Conservation (phyloP, 2,329 filamentous ascomycete genomes). For the Talaromyces amestolkiae region DNA sequence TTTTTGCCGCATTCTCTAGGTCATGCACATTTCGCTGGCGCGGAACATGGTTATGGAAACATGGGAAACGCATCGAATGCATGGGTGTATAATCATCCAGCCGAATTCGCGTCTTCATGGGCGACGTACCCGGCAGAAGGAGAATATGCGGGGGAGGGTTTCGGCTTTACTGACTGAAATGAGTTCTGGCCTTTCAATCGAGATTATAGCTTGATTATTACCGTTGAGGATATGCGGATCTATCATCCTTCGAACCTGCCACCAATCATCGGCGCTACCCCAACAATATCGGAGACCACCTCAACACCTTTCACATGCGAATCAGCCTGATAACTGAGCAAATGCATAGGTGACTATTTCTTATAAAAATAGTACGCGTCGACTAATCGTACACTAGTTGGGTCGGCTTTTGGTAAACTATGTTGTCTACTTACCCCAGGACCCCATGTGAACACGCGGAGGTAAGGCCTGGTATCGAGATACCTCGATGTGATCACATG, state of each 20-base stretch:
- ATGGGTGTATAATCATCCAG: not conserved
- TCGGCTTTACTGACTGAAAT: not conserved
- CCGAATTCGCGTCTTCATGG: conserved; percentile 4
- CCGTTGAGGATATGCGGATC: not conserved
- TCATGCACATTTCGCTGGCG: not conserved
- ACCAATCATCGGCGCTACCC: too few species aligned
- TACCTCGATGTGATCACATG: not conserved
- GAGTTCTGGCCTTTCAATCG: not conserved
- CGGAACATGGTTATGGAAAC: not conserved
- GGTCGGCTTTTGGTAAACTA: not conserved
- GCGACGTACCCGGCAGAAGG: not conserved
- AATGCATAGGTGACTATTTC: too few species aligned
- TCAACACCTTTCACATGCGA: too few species aligned
- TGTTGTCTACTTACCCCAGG: not conserved
- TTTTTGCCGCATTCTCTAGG: not conserved
- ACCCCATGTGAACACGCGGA: not conserved
- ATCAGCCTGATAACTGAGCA: too few species aligned
- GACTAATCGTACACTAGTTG: too few species aligned
- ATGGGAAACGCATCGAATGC: not conserved
- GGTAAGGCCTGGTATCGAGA: not conserved
- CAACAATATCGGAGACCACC: too few species aligned
- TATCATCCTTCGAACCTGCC: too few species aligned
- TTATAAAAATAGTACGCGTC: too few species aligned
- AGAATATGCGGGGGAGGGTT: not conserved
- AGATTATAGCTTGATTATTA: not conserved